phyloP scores from a whole-genome alignment of 2,329 filamentous ascomycete genomes.

The Cordyceps cicadae region DNA sequence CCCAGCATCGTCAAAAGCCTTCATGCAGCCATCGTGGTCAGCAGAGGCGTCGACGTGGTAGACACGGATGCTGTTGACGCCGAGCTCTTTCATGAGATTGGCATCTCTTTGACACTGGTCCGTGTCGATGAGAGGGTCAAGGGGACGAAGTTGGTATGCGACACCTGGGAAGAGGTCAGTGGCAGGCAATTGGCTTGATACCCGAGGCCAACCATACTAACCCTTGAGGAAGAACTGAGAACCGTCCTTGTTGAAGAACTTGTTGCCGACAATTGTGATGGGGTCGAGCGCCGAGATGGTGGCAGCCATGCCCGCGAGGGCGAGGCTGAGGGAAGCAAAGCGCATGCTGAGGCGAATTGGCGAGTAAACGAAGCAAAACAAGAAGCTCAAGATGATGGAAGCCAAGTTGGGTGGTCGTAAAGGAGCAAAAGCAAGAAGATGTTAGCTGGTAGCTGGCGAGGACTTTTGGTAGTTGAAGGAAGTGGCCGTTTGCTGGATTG shows the following conservation, averaged over 20 bases:
- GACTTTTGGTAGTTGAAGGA: neutral
- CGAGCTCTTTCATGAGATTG: conserved; percentile 67
- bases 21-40: conserved; percentile 75
- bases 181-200: neutral
- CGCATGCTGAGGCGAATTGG: conserved; percentile 27
- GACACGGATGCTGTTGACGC: conserved; percentile 76
- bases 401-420: neutral
- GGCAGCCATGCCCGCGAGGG: conserved; percentile 26
- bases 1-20: conserved; percentile 65
- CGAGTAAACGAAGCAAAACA: neutral
- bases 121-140: conserved; percentile 69
- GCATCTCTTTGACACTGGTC: conserved; percentile 72
- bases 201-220: conserved; percentile 24
- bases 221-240: conserved; percentile 81
- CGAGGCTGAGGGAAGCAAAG: conserved; percentile 25
- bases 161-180: conserved; percentile 45
- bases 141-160: conserved; percentile 56
- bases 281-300: conserved; percentile 35
- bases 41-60: conserved; percentile 72
- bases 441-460: neutral
- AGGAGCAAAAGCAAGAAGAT: neutral
- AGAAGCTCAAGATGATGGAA: neutral
- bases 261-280: conserved; percentile 58
- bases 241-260: conserved; percentile 77
- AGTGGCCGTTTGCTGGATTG: neutral